Conservation (phyloP, 2,329 filamentous ascomycete species). For the Xylaria sp. region DNA sequence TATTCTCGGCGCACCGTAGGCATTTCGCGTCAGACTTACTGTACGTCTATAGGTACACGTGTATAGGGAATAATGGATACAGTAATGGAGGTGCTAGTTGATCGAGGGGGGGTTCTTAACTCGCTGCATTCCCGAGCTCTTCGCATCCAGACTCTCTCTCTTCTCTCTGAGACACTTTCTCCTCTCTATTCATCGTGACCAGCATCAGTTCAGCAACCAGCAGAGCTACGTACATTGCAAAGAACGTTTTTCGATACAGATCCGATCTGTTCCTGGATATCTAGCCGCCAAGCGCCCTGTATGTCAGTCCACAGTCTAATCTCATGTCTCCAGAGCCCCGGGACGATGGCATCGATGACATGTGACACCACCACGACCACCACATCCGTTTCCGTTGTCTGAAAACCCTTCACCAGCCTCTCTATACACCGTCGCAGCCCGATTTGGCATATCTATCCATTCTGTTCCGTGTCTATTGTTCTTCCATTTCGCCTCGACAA, state of each 20-base stretch:
- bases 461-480: too few relatives aligned
- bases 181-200: too few relatives aligned
- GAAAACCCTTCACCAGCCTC: conserved; percentile 1
- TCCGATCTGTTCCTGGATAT: not conserved
- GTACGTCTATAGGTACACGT: not conserved
- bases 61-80: not conserved
- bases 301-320: too few relatives aligned
- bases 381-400: conserved; percentile 17
- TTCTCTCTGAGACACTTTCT: too few relatives aligned
- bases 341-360: not conserved
- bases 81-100: not conserved
- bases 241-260: not conserved
- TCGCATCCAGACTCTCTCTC: not conserved
- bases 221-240: not conserved
- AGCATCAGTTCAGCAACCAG: not conserved
- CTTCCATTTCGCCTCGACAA: too few relatives aligned
- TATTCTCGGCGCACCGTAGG: not conserved
- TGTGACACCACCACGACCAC: conserved; percentile 1
- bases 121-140: not conserved
- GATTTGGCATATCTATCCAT: too few relatives aligned
- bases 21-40: not conserved
- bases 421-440: too few relatives aligned
- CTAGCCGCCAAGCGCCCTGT: not conserved
- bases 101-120: not conserved
- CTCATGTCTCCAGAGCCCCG: not conserved